Evolutionary conservation across 306 rosid genomes (phyloP).

Genomic region (Rubus parviflorus): DNA sequence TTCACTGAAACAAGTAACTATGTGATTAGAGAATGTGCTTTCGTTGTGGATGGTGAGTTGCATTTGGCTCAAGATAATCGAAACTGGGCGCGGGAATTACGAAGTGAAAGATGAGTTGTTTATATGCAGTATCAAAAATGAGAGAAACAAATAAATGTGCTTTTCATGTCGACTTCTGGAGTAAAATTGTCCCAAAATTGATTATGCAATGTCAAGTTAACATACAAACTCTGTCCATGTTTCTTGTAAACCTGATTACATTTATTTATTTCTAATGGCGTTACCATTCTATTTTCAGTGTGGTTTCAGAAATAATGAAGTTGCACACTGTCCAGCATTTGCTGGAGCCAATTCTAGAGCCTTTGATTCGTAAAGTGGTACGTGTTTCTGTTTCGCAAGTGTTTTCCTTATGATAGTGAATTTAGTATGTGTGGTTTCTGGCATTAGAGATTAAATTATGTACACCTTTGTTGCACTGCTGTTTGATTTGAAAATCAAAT

Average conservation of each 20-base stretch:
- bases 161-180: background rate
- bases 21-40: too few species aligned
- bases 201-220: background rate
- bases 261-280: slow-evolving; percentile 21
- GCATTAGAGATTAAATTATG: slow-evolving; percentile 9
- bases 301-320: slow-evolving; percentile 67
- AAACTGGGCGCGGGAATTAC: background rate
- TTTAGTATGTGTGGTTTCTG: background rate
- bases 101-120: background rate
- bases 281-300: slow-evolving; percentile 46
- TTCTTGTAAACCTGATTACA: background rate
- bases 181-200: background rate
- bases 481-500: slow-evolving; percentile 2
- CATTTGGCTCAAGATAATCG: slow-evolving; percentile 9
- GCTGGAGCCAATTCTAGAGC: slow-evolving; percentile 79
- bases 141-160: background rate
- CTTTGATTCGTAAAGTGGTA: slow-evolving; percentile 91
- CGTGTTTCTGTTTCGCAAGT: slow-evolving; percentile 11
- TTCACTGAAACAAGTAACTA: too few species aligned
- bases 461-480: slow-evolving; percentile 15
- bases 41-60: slow-evolving; percentile 8
- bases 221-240: background rate
- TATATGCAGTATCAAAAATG: background rate
- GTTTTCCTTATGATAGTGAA: slow-evolving; percentile 2
- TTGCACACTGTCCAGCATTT: slow-evolving; percentile 54